Base-by-base conservation (phyloP, 2,329 filamentous ascomycete species). In the Clonostachys solani region DNA sequence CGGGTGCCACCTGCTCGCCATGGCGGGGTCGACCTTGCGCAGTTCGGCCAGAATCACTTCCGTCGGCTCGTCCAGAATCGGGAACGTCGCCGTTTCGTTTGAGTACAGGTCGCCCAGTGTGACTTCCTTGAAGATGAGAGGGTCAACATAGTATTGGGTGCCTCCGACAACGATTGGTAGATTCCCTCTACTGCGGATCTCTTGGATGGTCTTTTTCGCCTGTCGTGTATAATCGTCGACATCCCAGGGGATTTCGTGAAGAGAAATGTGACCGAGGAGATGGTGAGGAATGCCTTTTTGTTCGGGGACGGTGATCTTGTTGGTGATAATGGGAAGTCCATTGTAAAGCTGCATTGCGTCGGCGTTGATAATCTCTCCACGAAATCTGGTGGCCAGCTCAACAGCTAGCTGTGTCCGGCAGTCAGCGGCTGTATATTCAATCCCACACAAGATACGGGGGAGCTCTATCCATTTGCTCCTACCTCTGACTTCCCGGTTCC, bases 321-420 rank as follows among this genome's bases (percentile, higher is more conserved):
- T 99, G 23, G 94, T 99, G 56, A 97, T 92, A 53, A 97, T 86
- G 6, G 94, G 91, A 40, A 99, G 73, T 4, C 94, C 94, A 46
- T 81, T 79, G 65, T 99, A 99, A 69, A 99, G 84, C 64, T 99
- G 94, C 91, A 99, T 96, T 37, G 94, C 94, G 74, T 99, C 94
- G 42, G 89, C 89, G 62, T 99, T 99, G 69, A 99, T 91, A 45
- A 99, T 81, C 66, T 99, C 94, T 60, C 95, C 94, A 65, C 94
- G 85, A 67, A 91, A 92, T 18, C 78, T 81, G 40, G 77, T 77
- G 1, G 95, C 94, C 45, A 99, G 71, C 52, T 96, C 89, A 38
- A 99, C 86, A 9, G 94, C 94, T 54, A 96, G 80, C 91, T 96
- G 52, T 6, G 10, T 10, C 9, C 6, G 40, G 23, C 3, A 34